Base-by-base conservation (phyloP, 2,329 filamentous ascomycete species). In the Colletotrichum sojae region DNA sequence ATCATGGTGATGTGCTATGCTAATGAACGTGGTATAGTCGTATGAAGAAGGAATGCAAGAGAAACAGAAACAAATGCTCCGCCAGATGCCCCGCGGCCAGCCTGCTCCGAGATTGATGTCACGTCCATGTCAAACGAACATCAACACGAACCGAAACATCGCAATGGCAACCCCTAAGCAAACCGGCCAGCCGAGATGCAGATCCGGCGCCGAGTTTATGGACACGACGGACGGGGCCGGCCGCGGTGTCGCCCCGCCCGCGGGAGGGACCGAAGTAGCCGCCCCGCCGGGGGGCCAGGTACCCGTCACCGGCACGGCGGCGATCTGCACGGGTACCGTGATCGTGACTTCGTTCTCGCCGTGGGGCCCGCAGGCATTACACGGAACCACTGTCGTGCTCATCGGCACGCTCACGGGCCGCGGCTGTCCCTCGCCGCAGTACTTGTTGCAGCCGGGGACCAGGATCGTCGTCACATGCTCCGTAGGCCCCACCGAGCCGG, bases 341-440 rank as follows among this genome's bases (percentile, higher is more conserved):
- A 80, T 71, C 9, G 78, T 81, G 15, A 80, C 75, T 5, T 75
- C 75, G 67, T 74, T 78, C 58, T 76, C 74, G 55, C 78, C 78
- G 48, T 72, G 59, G 1, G 71, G 64, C 2, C 79, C 78, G 71
- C 79, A 81, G 4, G 72, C 76, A 2, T 71, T 52, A 72, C 79
- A 81, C 3, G 73, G 72, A 57, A 76, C 71, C 6, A 74, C 72
- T 57, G 72, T 71, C 10, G 76, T 78, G 3, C 71, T 74, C 74
- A 80, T 78, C 31, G 74, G 70, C 18, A 74, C 57, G 53, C 60
- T 60, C n/a, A 70, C 36, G 8, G 64, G 55, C 27, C 49, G 40
- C 12, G 68, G 57, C 22, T 56, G 60, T 15, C 58, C 61, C 20
- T 70, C 56, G 40, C 67, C 69, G 15, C 73, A 76, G 20, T 71